These are phyloP conservation scores for Amyloporia xantha DNA, from an alignment of 768 basidiomycete genomes.

Conservation along the genomic window DNA sequence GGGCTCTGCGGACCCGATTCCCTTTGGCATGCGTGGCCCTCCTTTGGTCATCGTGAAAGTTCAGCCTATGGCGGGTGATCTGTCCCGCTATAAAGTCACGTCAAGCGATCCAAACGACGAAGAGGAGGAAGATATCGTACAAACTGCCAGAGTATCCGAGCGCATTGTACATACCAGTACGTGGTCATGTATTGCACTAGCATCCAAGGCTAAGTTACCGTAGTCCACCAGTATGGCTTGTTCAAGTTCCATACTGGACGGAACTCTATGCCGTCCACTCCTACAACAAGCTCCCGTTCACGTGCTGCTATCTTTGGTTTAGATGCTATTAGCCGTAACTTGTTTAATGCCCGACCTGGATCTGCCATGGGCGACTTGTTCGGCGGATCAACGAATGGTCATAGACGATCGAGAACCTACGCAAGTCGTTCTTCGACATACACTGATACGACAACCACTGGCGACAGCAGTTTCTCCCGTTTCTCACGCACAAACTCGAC, in stretches of 20 bases:
- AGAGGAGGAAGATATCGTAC: constrained; percentile 76
- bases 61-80: constrained; percentile 77
- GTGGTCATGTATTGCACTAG: not conserved
- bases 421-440: constrained; percentile 65
- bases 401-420: constrained; percentile 63
- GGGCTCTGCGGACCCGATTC: constrained; percentile 70
- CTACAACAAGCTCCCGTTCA: constrained; percentile 66
- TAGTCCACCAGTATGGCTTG: constrained; percentile 84
- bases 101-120: constrained; percentile 72
- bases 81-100: constrained; percentile 72
- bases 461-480: constrained; percentile 60
- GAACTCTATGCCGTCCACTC: constrained; percentile 78
- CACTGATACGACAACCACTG: constrained; percentile 63
- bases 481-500: constrained; percentile 65
- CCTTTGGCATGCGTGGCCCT: constrained; percentile 60
- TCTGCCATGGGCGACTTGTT: constrained; percentile 71
- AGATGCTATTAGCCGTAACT: constrained; percentile 82
- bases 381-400: constrained; percentile 61
- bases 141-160: constrained; percentile 63
- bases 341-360: constrained; percentile 63
- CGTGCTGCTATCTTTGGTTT: constrained; percentile 82
- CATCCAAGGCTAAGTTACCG: not conserved
- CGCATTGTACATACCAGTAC: constrained; percentile 81
- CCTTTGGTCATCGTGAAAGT: constrained; percentile 78
- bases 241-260: constrained; percentile 82